A percentile compares a stretch with the other conserved stretches of the same genome.
Evolutionary conservation across 371 early-diverging fungal genomes (phyloP).

Genomic region (Actinomortierella wolfii): DNA sequence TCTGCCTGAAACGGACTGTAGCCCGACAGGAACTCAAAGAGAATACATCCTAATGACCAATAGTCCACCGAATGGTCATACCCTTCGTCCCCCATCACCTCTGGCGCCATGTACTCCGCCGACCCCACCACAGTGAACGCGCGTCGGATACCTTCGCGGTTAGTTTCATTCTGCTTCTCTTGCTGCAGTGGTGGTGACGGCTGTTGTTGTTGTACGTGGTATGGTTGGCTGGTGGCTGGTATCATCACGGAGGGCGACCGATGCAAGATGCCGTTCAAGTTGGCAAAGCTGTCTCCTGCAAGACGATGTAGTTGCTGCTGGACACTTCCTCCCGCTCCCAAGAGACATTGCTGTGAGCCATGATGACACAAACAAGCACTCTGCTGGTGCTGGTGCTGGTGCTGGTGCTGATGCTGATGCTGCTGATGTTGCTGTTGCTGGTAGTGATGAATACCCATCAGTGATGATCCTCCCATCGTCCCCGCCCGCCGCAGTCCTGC

Average conservation of each 20-base stretch:
- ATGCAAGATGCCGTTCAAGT: conserved; percentile 31
- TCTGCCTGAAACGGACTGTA: conserved; percentile 83
- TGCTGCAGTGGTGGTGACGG: conserved; percentile 27
- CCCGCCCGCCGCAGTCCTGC: conserved; percentile 50
- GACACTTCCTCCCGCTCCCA: too few species aligned
- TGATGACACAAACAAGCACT: too few species aligned
- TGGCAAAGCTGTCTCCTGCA: conserved; percentile 28
- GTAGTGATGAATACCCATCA: conserved; percentile 73
- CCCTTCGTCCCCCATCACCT: conserved; percentile 60
- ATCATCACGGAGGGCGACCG: conserved; percentile 31
- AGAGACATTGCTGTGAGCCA: too few species aligned
- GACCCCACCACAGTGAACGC: conserved; percentile 82
- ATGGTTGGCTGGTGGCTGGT: conserved; percentile 34
- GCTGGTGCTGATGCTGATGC: conserved; percentile 2
- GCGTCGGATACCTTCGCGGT: conserved; percentile 47
- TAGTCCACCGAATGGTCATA: conserved; percentile 85
- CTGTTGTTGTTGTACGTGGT: conserved; percentile 42
- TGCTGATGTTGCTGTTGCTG: too few species aligned
- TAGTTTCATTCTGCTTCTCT: conserved; percentile 52
- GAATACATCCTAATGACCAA: conserved; percentile 90
- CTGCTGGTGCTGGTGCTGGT: conserved; percentile 59
- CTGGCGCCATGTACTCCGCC: conserved; percentile 83
- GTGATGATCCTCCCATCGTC: conserved; percentile 60
- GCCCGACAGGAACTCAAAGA: conserved; percentile 85
- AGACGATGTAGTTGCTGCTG: conserved; percentile 60